Percentiles rank a stretch among this genome's conserved stretches.
Evolutionary conservation across 768 basidiomycete genomes (phyloP).

Genomic region (Rhizopogon salebrosus): DNA sequence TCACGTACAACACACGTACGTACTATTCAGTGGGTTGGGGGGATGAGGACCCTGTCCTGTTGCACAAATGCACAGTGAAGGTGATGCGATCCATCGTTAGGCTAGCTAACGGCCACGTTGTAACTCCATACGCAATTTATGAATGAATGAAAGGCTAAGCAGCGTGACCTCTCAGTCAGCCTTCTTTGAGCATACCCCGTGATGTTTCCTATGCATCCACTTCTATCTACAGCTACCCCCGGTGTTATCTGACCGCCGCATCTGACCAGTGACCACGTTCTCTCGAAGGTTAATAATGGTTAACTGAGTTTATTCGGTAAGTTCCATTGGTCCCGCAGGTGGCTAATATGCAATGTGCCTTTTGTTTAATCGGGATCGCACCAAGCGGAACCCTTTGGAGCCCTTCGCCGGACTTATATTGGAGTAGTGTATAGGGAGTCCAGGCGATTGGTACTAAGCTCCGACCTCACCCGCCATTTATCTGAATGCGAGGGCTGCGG

Average conservation of each 20-base stretch:
- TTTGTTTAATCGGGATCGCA: background rate
- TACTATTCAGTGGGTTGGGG: background rate
- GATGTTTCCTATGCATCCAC: background rate
- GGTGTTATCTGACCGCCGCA: slow-evolving; percentile 17
- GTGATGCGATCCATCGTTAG: background rate
- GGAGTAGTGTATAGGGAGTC: background rate
- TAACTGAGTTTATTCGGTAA: slow-evolving; percentile 12
- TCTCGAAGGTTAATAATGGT: slow-evolving; percentile 23
- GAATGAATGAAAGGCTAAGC: background rate
- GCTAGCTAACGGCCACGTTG: background rate
- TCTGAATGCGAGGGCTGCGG: background rate
- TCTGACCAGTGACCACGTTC: slow-evolving; percentile 29
- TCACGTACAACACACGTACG: background rate
- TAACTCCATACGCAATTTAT: background rate
- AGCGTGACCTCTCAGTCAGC: background rate
- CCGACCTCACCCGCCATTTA: background rate
- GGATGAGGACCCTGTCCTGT: background rate
- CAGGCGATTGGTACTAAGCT: background rate
- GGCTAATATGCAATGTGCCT: background rate
- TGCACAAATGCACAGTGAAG: background rate
- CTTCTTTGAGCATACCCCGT: background rate
- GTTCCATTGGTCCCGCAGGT: slow-evolving; percentile 13
- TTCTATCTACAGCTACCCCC: slow-evolving; percentile 10
- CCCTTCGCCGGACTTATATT: background rate
- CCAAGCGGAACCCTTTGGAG: background rate